A percentile compares a stretch with the other conserved stretches of the same genome.
Conservation (phyloP, 2,329 filamentous ascomycete genomes). For the Neospermospora avenae region DNA sequence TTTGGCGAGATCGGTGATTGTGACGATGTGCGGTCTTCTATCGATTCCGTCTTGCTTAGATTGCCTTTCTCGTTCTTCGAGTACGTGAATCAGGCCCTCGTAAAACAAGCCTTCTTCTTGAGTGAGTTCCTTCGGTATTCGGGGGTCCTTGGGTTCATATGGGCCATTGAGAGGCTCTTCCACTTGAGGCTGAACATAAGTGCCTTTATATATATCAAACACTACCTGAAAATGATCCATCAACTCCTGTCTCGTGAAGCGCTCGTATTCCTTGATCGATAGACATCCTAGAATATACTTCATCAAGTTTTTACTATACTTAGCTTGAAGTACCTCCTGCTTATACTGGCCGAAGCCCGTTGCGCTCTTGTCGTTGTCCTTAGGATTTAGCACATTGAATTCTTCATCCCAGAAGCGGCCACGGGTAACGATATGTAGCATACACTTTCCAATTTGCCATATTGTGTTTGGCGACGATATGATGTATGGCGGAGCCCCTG, state of each 20-base stretch:
- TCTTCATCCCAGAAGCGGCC: constrained; percentile 20
- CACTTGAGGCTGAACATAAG: background rate
- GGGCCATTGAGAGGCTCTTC: constrained; percentile 8
- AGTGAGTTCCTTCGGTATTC: constrained; percentile 22
- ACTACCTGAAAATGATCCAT: constrained; percentile 16
- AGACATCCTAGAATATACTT: constrained; percentile 16
- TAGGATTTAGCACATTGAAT: constrained; percentile 13
- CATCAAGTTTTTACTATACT: constrained; percentile 17
- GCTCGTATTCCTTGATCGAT: constrained; percentile 5
- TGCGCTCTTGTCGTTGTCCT: background rate
- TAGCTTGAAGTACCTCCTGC: constrained; percentile 11
- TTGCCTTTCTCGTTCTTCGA: constrained; percentile 3
- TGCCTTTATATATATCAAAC: constrained; percentile 7
- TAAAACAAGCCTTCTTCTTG: constrained; percentile 20
- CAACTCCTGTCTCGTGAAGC: constrained; percentile 8
- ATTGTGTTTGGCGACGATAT: constrained; percentile 15
- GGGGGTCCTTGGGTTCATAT: background rate
- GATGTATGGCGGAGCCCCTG: constrained; percentile 4
- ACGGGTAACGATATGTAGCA: constrained; percentile 16
- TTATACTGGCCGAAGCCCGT: constrained; percentile 19
- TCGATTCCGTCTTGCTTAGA: background rate
- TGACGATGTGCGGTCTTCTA: constrained; percentile 22
- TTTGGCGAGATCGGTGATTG: constrained; percentile 32
- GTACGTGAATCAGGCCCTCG: constrained; percentile 17
- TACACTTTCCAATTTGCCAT: constrained; percentile 23